Evolutionary conservation across 768 basidiomycete genomes (phyloP).

Genomic region (Leccinum arenicola): DNA sequence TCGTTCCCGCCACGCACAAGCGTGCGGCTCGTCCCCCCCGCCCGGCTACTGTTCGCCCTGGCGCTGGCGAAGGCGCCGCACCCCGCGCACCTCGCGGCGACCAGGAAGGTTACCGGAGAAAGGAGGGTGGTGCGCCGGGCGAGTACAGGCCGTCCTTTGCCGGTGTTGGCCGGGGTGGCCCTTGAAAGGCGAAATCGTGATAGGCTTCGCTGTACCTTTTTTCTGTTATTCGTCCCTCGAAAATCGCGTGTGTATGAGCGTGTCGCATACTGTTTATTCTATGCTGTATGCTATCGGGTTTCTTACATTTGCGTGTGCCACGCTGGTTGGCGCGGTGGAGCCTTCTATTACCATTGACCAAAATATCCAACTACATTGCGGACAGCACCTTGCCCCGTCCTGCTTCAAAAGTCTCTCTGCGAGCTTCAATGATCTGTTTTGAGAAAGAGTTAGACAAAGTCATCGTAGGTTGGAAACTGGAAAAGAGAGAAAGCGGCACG

Average conservation of each 20-base stretch:
- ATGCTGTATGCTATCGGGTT: conserved; percentile 24
- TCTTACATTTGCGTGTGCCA: background rate
- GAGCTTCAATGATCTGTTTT: background rate
- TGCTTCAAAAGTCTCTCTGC: background rate
- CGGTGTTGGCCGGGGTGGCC: conserved; percentile 86
- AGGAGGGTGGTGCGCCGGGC: conserved; percentile 83
- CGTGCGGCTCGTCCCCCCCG: conserved; percentile 88
- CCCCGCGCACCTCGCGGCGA: conserved; percentile 89
- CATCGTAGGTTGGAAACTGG: background rate
- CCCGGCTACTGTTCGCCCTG: conserved; percentile 70
- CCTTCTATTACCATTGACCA: background rate
- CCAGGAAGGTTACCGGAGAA: conserved; percentile 86
- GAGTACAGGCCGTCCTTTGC: conserved; percentile 88
- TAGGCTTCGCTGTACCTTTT: background rate
- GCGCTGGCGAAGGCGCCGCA: conserved; percentile 70
- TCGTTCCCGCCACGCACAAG: conserved; percentile 97
- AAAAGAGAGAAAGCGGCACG: conserved; percentile 3
- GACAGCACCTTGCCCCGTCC: background rate
- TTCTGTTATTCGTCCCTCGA: background rate
- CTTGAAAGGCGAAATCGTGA: conserved; percentile 37
- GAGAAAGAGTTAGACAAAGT: background rate
- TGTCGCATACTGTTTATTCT: conserved; percentile 24
- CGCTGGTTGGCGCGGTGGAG: too few species aligned
- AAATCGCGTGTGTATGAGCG: conserved; percentile 28
- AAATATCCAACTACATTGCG: too few species aligned